Conservation (phyloP, 495 filamentous ascomycete species). For the Penicillium coprophilum region DNA sequence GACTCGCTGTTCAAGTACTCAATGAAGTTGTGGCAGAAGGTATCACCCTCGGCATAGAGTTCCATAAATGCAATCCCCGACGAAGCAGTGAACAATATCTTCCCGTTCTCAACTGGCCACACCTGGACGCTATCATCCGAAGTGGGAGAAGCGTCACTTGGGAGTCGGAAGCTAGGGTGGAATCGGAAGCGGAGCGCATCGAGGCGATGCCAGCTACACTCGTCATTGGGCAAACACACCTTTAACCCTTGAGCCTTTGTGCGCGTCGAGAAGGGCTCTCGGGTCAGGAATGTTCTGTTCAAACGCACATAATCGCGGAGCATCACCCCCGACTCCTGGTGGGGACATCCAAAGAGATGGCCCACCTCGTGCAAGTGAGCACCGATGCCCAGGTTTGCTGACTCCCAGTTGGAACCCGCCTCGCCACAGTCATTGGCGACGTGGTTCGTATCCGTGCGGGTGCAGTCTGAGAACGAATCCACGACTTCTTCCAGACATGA, state of each 20-base stretch:
- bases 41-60: constrained; percentile 72
- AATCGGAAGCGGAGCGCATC: constrained; percentile 84
- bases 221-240: constrained; percentile 68
- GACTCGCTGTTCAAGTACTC: constrained; percentile 70
- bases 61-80: constrained; percentile 83
- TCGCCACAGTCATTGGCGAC: constrained; percentile 84
- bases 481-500: constrained; percentile 81
- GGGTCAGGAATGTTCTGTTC: constrained; percentile 76
- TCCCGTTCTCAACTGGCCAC: constrained; percentile 82
- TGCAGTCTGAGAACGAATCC: constrained; percentile 83
- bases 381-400: constrained; percentile 87
- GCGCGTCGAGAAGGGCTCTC: constrained; percentile 79
- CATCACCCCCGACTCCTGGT: constrained; percentile 87
- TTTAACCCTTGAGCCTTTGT: constrained; percentile 77
- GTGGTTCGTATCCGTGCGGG: constrained; percentile 74
- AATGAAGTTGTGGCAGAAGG: constrained; percentile 71
- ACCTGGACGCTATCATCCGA: constrained; percentile 79
- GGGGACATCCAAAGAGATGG: constrained; percentile 83
- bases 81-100: constrained; percentile 73
- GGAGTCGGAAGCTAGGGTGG: constrained; percentile 87
- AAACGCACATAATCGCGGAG: constrained; percentile 77
- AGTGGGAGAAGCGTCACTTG: constrained; percentile 65
- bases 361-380: constrained; percentile 88
- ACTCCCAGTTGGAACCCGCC: constrained; percentile 85
- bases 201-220: constrained; percentile 85